Conservation (phyloP, 805 yeast genomes). For the Kazachstania taianensis region DNA sequence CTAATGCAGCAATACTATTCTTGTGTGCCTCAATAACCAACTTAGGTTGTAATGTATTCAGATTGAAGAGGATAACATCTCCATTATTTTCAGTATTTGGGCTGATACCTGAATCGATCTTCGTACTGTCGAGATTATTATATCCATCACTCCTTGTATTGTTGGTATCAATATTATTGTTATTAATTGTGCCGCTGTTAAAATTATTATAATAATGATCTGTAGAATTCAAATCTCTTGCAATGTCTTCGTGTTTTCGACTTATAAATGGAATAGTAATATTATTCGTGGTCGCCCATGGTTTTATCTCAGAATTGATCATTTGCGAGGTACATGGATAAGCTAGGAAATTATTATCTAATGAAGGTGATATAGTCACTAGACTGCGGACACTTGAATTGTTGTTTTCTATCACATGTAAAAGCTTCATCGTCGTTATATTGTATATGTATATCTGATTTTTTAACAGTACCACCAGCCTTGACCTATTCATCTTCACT, state of each 20-base stretch:
- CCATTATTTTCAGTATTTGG: constrained; percentile 36
- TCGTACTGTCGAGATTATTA: constrained; percentile 3
- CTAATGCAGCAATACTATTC: constrained; percentile 52
- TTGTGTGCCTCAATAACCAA: constrained; percentile 69
- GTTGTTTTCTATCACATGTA: constrained; percentile 44
- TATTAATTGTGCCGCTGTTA: background rate
- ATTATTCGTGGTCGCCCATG: constrained; percentile 25
- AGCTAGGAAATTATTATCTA: constrained; percentile 47
- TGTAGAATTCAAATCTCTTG: no score
- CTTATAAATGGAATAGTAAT: constrained; percentile 10
- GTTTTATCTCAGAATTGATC: constrained; percentile 26
- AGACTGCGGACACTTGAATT: constrained; percentile 42
- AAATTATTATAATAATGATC: no score
- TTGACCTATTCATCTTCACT: constrained; percentile 54
- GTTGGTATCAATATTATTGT: background rate
- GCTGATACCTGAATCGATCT: constrained; percentile 5
- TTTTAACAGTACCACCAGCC: constrained; percentile 50
- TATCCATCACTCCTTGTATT: constrained; percentile 2
- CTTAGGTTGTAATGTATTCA: constrained; percentile 49
- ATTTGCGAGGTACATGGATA: constrained; percentile 72
- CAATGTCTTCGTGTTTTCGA: constrained; percentile 1
- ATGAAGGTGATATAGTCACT: constrained; percentile 48
- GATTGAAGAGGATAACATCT: constrained; percentile 58
- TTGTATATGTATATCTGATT: constrained; percentile 68
- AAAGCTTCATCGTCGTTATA: constrained; percentile 54